These are phyloP conservation scores for Ophiocordyceps camponoti-saundersi DNA, from an alignment of 2,329 filamentous ascomycete genomes.

Conservation along the genomic window DNA sequence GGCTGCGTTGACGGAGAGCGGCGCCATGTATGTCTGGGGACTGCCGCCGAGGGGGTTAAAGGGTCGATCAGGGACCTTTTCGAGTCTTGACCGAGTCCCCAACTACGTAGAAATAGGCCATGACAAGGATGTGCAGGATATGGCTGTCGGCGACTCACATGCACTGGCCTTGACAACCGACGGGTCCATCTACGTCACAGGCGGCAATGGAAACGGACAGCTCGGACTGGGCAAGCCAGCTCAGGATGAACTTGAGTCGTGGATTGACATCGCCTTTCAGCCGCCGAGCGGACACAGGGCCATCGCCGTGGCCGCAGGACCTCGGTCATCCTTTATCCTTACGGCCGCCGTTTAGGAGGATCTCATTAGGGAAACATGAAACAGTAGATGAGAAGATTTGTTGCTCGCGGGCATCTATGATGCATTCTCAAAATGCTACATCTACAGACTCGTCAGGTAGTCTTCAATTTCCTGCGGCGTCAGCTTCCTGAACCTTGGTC, in stretches of 20 bases:
- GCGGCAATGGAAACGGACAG: slow-evolving; percentile 41
- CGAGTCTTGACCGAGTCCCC: slow-evolving; percentile 15
- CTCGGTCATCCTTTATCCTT: slow-evolving; percentile 31
- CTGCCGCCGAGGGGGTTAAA: slow-evolving; percentile 7
- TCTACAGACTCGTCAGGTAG: slow-evolving; percentile 93
- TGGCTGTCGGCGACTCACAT: slow-evolving; percentile 41
- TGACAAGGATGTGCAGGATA: slow-evolving; percentile 34
- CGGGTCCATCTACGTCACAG: slow-evolving; percentile 34
- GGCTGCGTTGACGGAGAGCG: slow-evolving; percentile 38
- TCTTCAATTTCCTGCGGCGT: slow-evolving; percentile 98
- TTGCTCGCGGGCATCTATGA: not conserved
- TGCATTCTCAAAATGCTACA: slow-evolving; percentile 3
- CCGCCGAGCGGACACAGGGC: slow-evolving; percentile 11
- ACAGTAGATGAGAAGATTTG: not conserved
- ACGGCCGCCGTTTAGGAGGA: slow-evolving; percentile 7
- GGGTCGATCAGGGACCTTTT: slow-evolving; percentile 16
- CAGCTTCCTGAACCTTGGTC: slow-evolving; percentile 83
- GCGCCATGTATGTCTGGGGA: slow-evolving; percentile 48
- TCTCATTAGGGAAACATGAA: not conserved
- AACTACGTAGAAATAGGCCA: slow-evolving; percentile 27
- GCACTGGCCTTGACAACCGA: slow-evolving; percentile 34
- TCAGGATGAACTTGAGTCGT: slow-evolving; percentile 10
- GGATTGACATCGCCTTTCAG: slow-evolving; percentile 18
- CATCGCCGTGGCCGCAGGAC: slow-evolving; percentile 29
- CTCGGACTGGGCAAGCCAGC: slow-evolving; percentile 25